phyloP scores from a whole-genome alignment of 495 filamentous ascomycete species.

The Rusavskia elegans region DNA sequence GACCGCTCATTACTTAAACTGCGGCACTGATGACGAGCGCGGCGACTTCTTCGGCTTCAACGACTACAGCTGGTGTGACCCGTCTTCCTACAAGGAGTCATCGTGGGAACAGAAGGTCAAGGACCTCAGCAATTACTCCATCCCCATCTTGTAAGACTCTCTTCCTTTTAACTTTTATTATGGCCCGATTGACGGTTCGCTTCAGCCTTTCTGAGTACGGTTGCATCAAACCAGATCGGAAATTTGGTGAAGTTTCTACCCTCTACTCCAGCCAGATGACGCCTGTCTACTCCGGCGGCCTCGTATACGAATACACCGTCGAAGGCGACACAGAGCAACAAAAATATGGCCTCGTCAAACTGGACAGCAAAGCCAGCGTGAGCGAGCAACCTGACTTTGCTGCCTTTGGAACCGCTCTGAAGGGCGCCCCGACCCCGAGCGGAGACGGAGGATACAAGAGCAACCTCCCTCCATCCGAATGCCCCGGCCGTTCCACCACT shows the following conservation, averaged over 20 bases:
- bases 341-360: conserved; percentile 59
- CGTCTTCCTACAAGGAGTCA: conserved; percentile 55
- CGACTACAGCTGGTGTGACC: conserved; percentile 95
- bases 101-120: conserved; percentile 88
- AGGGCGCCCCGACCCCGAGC: conserved; percentile 42
- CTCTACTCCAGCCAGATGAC: conserved; percentile 82
- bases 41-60: conserved; percentile 97
- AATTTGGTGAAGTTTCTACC: conserved; percentile 64
- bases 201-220: conserved; percentile 75
- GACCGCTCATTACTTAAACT: conserved; percentile 90
- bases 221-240: conserved; percentile 64
- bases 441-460: conserved; percentile 67
- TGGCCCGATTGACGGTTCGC: conserved; percentile 4
- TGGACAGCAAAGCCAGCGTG: conserved; percentile 37
- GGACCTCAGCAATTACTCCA: conserved; percentile 76
- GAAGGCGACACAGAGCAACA: conserved; percentile 37
- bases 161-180: background rate
- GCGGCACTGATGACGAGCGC: conserved; percentile 69
- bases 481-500: conserved; percentile 49
- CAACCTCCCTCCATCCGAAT: conserved; percentile 45
- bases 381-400: conserved; percentile 46
- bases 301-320: conserved; percentile 89
- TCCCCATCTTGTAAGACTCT: conserved; percentile 60
- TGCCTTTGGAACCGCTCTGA: conserved; percentile 49
- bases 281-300: conserved; percentile 80